Base-by-base conservation (phyloP, 345 rosid genomes). In the Lepidium didymum region DNA sequence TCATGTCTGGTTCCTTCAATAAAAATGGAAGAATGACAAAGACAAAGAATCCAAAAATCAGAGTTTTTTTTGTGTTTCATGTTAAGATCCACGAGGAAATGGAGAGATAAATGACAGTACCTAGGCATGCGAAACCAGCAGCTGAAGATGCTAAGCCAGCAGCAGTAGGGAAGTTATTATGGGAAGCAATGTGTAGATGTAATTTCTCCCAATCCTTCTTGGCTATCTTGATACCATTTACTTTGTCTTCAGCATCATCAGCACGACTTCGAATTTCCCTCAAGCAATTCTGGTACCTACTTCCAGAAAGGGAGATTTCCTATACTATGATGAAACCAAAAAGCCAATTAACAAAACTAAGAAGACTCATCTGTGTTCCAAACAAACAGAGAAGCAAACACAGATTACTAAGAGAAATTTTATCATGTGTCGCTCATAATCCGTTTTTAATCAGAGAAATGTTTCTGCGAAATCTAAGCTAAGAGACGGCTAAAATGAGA, bases 131-230 rank as follows among this genome's bases (percentile, higher is more conserved):
- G 71, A 92, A 82, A 54, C 97, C 98, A 68, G 98, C 96, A 7
- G 98, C 98, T 35, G 98, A 92, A 76, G 98, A 92, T 78, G 97
- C 98, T 81, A 92, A 78, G 47, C 98, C 98, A 78, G 97, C 98
- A 50, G 97, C 98, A 18, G 96, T 88, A 34, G 98, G 98, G 70
- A 92, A 92, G 69, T 90, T 90, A 78, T 90, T 92, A 68, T 74
- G 86, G 5, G 98, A 92, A 70, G 98, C 92, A 78, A 90, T 83
- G 59, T 88, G 97, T 1, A 92, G 42, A 67, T 86, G 90, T 79
- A 92, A 25, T 56, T 83, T 86, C 68, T 85, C 87, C 98, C 96
- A 92, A 54, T 92, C 96, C 61, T 83, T 80, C 81, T 88, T 90
- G 5, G 62, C 79, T 19, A 90, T 90, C 81, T 85, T 88, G 66